Evolutionary conservation across 352 stramenopile genomes (phyloP).

Genomic region (Globisporangium abappressorium): DNA sequence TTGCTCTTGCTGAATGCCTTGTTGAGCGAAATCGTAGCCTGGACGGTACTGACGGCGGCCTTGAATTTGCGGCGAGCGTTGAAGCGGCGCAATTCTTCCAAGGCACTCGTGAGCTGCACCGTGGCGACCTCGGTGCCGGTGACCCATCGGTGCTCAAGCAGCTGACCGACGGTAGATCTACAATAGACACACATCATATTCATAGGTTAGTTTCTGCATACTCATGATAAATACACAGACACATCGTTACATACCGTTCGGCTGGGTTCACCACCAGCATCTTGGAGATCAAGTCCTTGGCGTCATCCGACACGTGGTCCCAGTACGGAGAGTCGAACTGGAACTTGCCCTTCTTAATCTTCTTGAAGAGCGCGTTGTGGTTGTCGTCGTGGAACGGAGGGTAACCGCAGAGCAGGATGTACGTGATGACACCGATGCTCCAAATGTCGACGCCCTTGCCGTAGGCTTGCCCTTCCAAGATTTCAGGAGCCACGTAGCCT

Average conservation of each 20-base stretch:
- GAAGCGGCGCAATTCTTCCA: constrained; percentile 91
- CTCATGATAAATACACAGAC: constrained; percentile 2
- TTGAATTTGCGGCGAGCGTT: constrained; percentile 95
- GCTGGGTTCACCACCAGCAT: constrained; percentile 91
- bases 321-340: constrained; percentile 96
- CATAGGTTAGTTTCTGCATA: too few relatives aligned
- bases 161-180: constrained; percentile 76
- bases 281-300: constrained; percentile 93
- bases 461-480: constrained; percentile 74
- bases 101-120: constrained; percentile 89
- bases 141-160: constrained; percentile 91
- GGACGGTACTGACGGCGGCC: constrained; percentile 87
- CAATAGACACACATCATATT: constrained; percentile 13
- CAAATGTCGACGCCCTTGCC: constrained; percentile 85
- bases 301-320: constrained; percentile 91
- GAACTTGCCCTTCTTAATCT: constrained; percentile 93
- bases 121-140: constrained; percentile 74
- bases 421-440: constrained; percentile 91
- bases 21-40: constrained; percentile 65
- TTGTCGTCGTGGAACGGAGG: constrained; percentile 92
- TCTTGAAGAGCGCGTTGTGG: constrained; percentile 92
- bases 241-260: constrained; percentile 51
- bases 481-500: constrained; percentile 83
- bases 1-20: constrained; percentile 75
- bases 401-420: constrained; percentile 85